Evolutionary conservation across 2,329 filamentous ascomycete genomes (phyloP), one percentile per base, ranked within the genome.

Genomic region (Dactylellina leptospora): DNA sequence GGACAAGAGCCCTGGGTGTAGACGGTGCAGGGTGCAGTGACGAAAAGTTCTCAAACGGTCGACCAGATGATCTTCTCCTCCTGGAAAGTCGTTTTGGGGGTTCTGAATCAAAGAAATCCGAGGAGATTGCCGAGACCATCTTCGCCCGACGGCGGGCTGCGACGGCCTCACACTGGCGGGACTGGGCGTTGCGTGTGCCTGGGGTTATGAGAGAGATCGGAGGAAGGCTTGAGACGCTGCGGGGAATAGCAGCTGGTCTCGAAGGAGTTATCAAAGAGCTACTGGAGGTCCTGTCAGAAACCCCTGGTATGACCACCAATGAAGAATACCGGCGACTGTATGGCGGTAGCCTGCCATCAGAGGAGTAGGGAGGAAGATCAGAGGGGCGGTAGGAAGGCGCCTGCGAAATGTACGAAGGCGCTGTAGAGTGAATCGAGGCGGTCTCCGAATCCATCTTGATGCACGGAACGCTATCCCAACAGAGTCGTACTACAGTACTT

Each of bases 141-240:
- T 55, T 62, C 4, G 68, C 59, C 22, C 60, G 30, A 8, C 68
- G 68, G 11, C 68, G 68, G 33, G 68, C 68, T 25, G 68, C 68
- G 22, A 72, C 59, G 6, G 68, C 68, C 40, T 63, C 51, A 40
- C 60, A 72, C 11, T 72, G 68, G 9, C 68, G 68, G n/a, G 68
- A 59, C 22, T 72, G 68, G 11, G 59, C 23, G 11, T 38, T 63
- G n/a, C 20, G 36, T 6, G 51, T 38, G 25, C 59, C 59, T 28
- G 68, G 68, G 9, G 59, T 33, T 22, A 72, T 72, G 18, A 64
- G 36, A 36, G 59, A 40, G 10, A 72, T 45, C 1, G 68, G 68
- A 33, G 68, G 59, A 5, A 72, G 33, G 6, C 36, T 42, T 5
- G 68, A 60, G 16, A 18, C 40, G 25, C 38, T 27, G 3, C 23